Percentiles rank a stretch among this genome's conserved stretches.
Conservation (phyloP, 2,329 filamentous ascomycete species). For the Cadophora malorum region DNA sequence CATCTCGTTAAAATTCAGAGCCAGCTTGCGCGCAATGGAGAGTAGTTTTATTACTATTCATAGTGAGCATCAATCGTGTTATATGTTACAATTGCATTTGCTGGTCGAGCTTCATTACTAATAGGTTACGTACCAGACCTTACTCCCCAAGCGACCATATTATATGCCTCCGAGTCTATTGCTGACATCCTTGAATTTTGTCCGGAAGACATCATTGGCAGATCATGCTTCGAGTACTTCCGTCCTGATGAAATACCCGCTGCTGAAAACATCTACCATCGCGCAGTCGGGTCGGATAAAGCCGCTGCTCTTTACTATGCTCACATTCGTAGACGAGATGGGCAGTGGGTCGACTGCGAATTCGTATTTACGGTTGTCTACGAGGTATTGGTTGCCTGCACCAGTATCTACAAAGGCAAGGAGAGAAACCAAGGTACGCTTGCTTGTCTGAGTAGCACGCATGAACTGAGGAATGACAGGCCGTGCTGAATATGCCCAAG, state of each 20-base stretch:
- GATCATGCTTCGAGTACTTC: constrained; percentile 85
- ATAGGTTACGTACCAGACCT: constrained; percentile 63
- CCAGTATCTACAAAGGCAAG: constrained; percentile 74
- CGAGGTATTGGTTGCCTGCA: constrained; percentile 85
- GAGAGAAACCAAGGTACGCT: constrained; percentile 76
- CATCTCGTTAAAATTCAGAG: constrained; percentile 46
- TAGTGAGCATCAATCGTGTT: constrained; percentile 60
- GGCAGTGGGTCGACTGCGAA: constrained; percentile 80
- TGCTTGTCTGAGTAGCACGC: constrained; percentile 14
- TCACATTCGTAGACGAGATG: constrained; percentile 70
- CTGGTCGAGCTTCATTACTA: not conserved
- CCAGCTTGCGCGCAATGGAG: constrained; percentile 64
- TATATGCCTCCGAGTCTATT: constrained; percentile 85
- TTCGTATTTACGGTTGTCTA: constrained; percentile 91
- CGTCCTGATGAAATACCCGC: constrained; percentile 81
- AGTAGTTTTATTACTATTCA: constrained; percentile 93
- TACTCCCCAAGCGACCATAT: constrained; percentile 75
- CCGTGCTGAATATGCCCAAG: constrained; percentile 76
- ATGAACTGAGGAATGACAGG: constrained; percentile 64
- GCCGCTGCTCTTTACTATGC: constrained; percentile 85
- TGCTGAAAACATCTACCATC: constrained; percentile 74
- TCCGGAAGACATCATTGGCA: constrained; percentile 76
- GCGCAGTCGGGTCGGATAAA: constrained; percentile 79
- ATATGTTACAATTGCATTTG: not conserved
- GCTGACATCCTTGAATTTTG: constrained; percentile 82